phyloP scores from a whole-genome alignment of 768 basidiomycete genomes.

The Austroboletus festivus region DNA sequence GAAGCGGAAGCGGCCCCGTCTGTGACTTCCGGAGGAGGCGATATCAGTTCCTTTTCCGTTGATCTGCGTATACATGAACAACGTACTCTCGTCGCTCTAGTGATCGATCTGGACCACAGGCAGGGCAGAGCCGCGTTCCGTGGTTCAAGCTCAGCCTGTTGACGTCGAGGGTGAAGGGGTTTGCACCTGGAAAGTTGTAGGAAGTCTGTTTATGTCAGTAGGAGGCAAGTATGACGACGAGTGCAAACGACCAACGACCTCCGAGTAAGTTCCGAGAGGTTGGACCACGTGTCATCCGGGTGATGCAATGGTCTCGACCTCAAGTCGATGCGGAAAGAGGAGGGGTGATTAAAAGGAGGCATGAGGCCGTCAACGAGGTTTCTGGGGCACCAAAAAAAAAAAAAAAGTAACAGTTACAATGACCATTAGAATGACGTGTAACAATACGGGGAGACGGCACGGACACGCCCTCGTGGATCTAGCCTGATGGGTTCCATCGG shows the following conservation, averaged over 20 bases:
- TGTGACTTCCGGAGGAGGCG: no score
- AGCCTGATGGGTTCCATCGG: background rate
- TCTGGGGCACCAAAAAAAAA: slow-evolving; percentile 6
- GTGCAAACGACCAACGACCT: no score
- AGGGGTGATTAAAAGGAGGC: background rate
- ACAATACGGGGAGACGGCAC: background rate
- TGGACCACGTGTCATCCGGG: no score
- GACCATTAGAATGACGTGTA: background rate
- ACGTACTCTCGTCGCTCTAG: background rate
- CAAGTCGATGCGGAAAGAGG: background rate
- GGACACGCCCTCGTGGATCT: background rate
- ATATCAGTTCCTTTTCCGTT: background rate
- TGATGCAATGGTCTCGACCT: no score
- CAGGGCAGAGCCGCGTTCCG: no score
- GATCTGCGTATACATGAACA: background rate
- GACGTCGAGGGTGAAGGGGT: no score
- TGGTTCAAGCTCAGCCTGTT: no score
- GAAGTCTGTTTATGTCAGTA: no score
- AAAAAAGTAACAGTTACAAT: background rate
- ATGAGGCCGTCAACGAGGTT: slow-evolving; percentile 17
- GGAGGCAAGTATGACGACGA: no score
- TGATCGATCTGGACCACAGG: slow-evolving; percentile 3
- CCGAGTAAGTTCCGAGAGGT: no score
- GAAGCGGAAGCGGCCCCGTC: no score
- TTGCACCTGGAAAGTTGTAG: no score